Evolutionary conservation across 2,329 filamentous ascomycete genomes (phyloP), one percentile per base, ranked within the genome.

Genomic region (Sporothrix mexicana): DNA sequence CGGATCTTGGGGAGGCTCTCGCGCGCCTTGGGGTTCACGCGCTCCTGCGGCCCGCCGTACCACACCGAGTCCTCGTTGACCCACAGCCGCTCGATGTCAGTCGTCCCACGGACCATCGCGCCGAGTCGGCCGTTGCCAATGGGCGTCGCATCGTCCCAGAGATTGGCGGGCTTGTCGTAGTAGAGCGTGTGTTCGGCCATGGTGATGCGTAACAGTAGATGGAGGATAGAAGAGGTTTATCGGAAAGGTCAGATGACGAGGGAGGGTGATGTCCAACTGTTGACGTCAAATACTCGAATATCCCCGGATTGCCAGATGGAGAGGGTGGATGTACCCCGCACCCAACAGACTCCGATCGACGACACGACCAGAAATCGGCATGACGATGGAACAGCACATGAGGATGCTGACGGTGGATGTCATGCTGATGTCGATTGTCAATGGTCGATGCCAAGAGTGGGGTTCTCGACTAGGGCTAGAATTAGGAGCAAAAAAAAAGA

Each of bases 141-240:
- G 25, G 57, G 57, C 57, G 57, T 61, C 25, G 57, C 57, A 61
- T 61, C 57, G 57, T 61, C 57, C 57, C 57, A 61, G 25, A 61
- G 57, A 25, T 61, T 61, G 57, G 57, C 25, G 25, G 57, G 57
- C 57, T 61, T 41, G 25, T 61, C 25, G 57, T 61, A 61, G 57
- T 36, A 61, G 57, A 36, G 57, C 6, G 25, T 41, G 57, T 61
- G 57, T 41, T 61, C 57, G n/a, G 57, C 57, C 57, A 61, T 61
- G 25, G 15, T 15, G 10, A 23, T 15, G 55, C 5, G 13, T 9
- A 36, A 20, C 10, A 10, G 55, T 15, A 36, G 55, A 59, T 53
- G 45, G 43, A 45, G 49, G 49, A 49, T 49, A 6, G 47, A 13
- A 2, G 45, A 49, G 45, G 10, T 12, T 49, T 49, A 15, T 15